Conservation (phyloP, 2,329 filamentous ascomycete species). For the Onygenales sp. region DNA sequence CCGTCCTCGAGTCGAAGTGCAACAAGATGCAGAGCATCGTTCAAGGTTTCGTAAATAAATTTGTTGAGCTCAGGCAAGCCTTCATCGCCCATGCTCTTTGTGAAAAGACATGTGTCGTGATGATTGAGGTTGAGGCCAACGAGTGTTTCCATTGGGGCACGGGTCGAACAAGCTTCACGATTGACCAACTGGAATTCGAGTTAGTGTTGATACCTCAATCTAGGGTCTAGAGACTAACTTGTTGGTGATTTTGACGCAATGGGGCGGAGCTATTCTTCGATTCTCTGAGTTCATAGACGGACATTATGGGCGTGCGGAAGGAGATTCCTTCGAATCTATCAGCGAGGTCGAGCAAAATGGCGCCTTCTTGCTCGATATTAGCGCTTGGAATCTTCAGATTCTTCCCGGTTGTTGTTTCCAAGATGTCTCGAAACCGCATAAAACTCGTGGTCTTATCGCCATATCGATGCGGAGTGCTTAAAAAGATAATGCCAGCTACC, state of each 20-base stretch:
- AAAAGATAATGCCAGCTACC: conserved; percentile 7
- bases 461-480: conserved; percentile 8
- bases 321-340: conserved; percentile 6
- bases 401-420: conserved; percentile 3
- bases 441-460: conserved; percentile 1
- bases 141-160: conserved; percentile 5
- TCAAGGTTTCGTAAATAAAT: conserved; percentile 5
- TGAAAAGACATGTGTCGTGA: conserved; percentile 5
- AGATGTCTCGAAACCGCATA: background rate
- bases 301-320: conserved; percentile 6
- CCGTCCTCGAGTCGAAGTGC: conserved; percentile 9
- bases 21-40: conserved; percentile 7
- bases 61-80: conserved; percentile 5
- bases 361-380: conserved; percentile 5
- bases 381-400: conserved; percentile 4
- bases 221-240: conserved; percentile 1
- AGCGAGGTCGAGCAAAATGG: conserved; percentile 7
- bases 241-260: background rate
- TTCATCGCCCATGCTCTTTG: conserved; percentile 3
- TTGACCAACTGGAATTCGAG: conserved; percentile 2
- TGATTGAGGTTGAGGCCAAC: conserved; percentile 6
- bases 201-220: background rate
- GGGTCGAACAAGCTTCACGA: conserved; percentile 5
- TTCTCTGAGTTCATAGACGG: conserved; percentile 4
- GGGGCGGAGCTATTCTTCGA: background rate